These are phyloP conservation scores for Whalleya microplaca DNA, from an alignment of 2,329 filamentous ascomycete genomes.

Conservation along the genomic window DNA sequence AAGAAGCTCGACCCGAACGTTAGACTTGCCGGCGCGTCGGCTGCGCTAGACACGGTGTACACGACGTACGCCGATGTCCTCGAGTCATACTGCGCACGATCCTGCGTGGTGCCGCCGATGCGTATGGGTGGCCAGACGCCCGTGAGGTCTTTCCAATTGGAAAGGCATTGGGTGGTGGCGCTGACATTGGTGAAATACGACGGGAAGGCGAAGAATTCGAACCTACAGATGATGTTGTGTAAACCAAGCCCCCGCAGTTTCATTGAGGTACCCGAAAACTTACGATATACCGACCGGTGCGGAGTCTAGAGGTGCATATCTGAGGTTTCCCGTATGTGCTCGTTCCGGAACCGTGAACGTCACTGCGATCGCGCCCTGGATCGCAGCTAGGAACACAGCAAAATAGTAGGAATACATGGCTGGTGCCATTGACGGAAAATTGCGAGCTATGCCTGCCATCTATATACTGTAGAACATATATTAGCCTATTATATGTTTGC, in stretches of 20 bases:
- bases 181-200: constrained; percentile 56
- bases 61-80: constrained; percentile 49
- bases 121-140: constrained; percentile 57
- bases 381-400: constrained; percentile 13
- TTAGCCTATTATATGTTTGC: background rate
- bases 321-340: constrained; percentile 29
- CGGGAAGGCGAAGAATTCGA: constrained; percentile 62
- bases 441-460: constrained; percentile 2
- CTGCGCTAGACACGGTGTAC: constrained; percentile 51
- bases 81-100: constrained; percentile 56
- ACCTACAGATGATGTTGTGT: constrained; percentile 34
- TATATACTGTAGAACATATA: background rate
- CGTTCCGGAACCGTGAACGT: constrained; percentile 40
- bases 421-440: constrained; percentile 8
- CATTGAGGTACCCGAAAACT: constrained; percentile 17
- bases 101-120: constrained; percentile 63
- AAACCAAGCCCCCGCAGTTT: constrained; percentile 2
- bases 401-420: constrained; percentile 3
- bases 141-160: constrained; percentile 53
- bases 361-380: constrained; percentile 26
- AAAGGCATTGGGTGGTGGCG: constrained; percentile 53
- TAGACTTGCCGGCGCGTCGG: constrained; percentile 52
- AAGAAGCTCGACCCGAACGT: constrained; percentile 59
- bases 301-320: constrained; percentile 40
- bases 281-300: constrained; percentile 52